Conservation (phyloP, 768 basidiomycete genomes). For the Trametes gibbosa region DNA sequence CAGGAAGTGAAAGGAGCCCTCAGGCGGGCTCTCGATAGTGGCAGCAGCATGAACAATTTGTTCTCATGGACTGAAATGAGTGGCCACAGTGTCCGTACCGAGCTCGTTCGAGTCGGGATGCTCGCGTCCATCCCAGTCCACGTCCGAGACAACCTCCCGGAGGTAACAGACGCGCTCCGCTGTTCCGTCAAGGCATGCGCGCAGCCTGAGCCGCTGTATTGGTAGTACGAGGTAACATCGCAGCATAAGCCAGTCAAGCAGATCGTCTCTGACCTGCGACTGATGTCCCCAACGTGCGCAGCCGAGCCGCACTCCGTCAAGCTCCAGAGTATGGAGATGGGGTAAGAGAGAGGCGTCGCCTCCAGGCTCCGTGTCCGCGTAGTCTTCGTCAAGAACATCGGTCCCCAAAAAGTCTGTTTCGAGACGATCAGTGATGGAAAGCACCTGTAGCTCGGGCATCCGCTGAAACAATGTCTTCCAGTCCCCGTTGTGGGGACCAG, state of each 20-base stretch:
- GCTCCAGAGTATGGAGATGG: slow-evolving; percentile 1
- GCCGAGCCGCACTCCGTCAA: not conserved
- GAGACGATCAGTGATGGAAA: not conserved
- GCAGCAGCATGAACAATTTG: too few species aligned
- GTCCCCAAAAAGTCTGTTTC: not conserved
- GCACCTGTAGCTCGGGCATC: not conserved
- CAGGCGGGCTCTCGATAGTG: too few species aligned
- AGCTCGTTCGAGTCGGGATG: not conserved
- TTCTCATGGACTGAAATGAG: too few species aligned
- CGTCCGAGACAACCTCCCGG: not conserved
- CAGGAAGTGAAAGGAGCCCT: too few species aligned
- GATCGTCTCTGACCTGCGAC: not conserved
- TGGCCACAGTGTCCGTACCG: not conserved
- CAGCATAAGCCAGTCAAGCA: not conserved
- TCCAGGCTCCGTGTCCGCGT: not conserved
- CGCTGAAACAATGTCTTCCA: not conserved
- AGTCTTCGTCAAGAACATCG: not conserved
- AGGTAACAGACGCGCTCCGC: not conserved
- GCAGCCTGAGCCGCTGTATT: not conserved
- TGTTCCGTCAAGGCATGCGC: not conserved
- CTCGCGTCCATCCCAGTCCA: not conserved
- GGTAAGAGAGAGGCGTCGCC: not conserved
- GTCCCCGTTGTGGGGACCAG: not conserved
- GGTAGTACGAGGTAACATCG: not conserved
- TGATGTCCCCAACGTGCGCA: slow-evolving; percentile 1